Evolutionary conservation across 805 yeast species (phyloP), one percentile per base, ranked within the genome.

Genomic region (Clavispora asparagi): DNA sequence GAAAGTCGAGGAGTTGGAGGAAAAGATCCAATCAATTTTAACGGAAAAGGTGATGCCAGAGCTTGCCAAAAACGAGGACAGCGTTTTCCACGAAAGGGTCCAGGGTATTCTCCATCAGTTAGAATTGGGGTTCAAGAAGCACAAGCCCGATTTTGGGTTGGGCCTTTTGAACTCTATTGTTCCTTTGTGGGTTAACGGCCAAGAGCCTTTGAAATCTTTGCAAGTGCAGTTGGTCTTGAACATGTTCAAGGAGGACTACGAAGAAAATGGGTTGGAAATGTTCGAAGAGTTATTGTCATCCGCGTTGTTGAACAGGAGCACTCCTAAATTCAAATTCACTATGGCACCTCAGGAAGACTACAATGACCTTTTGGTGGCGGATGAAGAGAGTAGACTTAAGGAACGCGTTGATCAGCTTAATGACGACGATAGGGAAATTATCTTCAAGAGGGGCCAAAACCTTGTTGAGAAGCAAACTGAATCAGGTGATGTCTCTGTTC

Each of bases 111-210:
- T 94, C 33, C 95, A 90, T 63, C 98, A 91, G 62, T 67, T 90
- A 31, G 99, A 94, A 62, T 67, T 94, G 28, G 67, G 81, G 31
- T 83, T 88, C 61, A 88, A 88, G 56, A 91, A 89, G 54, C 95
- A 90, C 52, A 90, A 85, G 55, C 83, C 98, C 0, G 87, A 87
- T 49, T 94, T 89, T 69, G 99, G 99, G 10, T 69, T 94, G 71
- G 82, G 82, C 32, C 62, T 92, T 40, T 70, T 92, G 30, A 81
- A 81, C 60, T 76, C 88, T 1, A 52, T 94, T 8, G 77, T 87
- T n/a, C 87, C 96, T 8, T 82, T 88, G 9, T 90, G 97, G 87
- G 83, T 86, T 43, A 89, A 89, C 61, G 80, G 79, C 19, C 77
- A 79, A n/a, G 87, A 88, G 63, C 95, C 95, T 1, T 70, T 92